Evolutionary conservation across 371 early-diverging fungal species (phyloP).

Genomic region (Saksenaea oblongispora): DNA sequence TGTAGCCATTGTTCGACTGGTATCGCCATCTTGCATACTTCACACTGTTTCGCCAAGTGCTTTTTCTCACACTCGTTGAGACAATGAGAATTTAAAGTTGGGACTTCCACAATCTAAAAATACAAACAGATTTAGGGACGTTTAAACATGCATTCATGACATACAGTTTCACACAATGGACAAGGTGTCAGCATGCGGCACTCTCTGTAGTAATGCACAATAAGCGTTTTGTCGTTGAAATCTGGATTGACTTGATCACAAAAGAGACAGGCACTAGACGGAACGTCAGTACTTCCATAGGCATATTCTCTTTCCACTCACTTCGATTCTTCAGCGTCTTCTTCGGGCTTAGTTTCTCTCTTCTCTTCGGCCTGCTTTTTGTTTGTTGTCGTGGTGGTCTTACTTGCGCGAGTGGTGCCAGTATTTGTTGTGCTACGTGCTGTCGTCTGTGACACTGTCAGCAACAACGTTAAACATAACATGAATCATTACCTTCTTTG

Average conservation of each 20-base stretch:
- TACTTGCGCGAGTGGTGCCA: conserved; percentile 1
- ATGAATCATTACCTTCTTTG: neutral
- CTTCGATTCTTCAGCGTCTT: neutral
- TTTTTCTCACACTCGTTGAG: conserved; percentile 65
- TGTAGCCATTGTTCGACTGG: conserved; percentile 61
- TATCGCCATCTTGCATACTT: conserved; percentile 64
- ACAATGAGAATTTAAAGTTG: conserved; percentile 63
- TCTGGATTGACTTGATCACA: conserved; percentile 69
- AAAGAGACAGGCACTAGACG: conserved; percentile 66
- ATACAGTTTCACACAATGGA: conserved; percentile 26
- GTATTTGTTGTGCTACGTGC: neutral
- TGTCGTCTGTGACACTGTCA: neutral
- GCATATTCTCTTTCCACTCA: neutral
- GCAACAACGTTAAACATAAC: neutral
- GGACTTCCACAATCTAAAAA: conserved; percentile 74
- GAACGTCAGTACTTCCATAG: neutral
- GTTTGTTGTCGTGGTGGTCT: conserved; percentile 4
- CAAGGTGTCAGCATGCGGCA: conserved; percentile 77
- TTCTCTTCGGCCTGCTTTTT: neutral
- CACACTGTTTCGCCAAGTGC: conserved; percentile 65
- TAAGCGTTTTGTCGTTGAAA: conserved; percentile 75
- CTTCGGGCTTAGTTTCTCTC: neutral
- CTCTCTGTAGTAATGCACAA: conserved; percentile 76
- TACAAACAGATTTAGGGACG: neutral
- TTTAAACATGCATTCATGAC: neutral